Evolutionary conservation across 202 grass and related monocot species (phyloP).

Genomic region (Bolboschoenoplectus hybrid): DNA sequence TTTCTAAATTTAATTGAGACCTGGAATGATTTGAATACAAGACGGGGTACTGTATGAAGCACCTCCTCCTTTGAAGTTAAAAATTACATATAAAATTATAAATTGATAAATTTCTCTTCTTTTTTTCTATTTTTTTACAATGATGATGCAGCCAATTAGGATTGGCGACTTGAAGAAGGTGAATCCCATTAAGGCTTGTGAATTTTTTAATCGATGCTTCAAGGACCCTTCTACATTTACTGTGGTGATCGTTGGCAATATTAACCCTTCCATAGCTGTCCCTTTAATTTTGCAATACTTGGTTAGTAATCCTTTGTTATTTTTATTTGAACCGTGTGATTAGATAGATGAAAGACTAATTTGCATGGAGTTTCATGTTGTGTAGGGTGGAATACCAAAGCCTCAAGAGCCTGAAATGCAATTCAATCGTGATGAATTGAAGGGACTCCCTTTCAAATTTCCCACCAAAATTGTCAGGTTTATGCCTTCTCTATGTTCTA

Average conservation of each 20-base stretch:
- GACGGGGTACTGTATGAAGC: neutral
- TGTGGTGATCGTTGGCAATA: conserved; percentile 89
- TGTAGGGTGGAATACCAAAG: conserved; percentile 92
- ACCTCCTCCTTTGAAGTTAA: conserved; percentile 7
- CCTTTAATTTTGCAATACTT: conserved; percentile 93
- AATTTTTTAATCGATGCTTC: conserved; percentile 94
- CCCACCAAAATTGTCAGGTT: conserved; percentile 91
- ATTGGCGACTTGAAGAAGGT: conserved; percentile 98
- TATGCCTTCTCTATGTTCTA: conserved; percentile 37
- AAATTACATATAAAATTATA: neutral
- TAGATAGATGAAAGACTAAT: conserved; percentile 39
- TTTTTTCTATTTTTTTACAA: conserved; percentile 38
- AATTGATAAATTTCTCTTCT: conserved; percentile 21
- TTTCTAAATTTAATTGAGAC: conserved; percentile 22
- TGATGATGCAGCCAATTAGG: conserved; percentile 79
- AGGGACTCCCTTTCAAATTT: conserved; percentile 97
- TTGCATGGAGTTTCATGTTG: conserved; percentile 36
- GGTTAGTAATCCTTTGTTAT: conserved; percentile 90
- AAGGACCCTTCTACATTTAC: conserved; percentile 94
- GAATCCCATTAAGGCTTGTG: conserved; percentile 83
- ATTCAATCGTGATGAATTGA: conserved; percentile 91
- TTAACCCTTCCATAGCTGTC: conserved; percentile 69
- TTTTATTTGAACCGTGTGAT: conserved; percentile 3
- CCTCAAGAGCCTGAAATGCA: conserved; percentile 60
- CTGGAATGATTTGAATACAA: conserved; percentile 13